These are phyloP conservation scores for Colletotrichum melonis DNA, from an alignment of 2,329 filamentous ascomycete genomes.

Conservation along the genomic window DNA sequence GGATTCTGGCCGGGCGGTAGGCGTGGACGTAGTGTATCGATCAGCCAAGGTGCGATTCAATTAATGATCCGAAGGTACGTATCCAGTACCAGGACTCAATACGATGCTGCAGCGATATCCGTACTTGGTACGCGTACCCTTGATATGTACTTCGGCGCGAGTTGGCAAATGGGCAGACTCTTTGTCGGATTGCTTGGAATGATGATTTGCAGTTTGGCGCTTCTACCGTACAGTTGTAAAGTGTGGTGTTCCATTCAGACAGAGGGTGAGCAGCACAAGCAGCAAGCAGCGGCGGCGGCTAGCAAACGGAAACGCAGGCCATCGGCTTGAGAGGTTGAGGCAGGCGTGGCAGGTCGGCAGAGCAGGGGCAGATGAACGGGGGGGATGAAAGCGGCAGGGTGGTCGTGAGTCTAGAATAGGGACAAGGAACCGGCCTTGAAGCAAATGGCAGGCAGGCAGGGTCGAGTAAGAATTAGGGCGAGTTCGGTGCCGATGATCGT, in stretches of 20 bases:
- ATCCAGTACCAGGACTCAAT: neutral
- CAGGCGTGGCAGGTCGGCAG: neutral
- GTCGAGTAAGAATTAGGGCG: slow-evolving; percentile 16
- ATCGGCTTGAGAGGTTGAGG: neutral
- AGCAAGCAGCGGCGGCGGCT: neutral
- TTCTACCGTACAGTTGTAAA: neutral
- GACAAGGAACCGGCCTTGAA: slow-evolving; percentile 12
- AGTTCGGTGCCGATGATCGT: slow-evolving; percentile 34
- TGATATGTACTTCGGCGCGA: neutral
- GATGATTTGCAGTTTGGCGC: neutral
- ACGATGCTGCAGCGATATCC: neutral
- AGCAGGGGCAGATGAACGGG: neutral
- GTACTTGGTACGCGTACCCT: neutral
- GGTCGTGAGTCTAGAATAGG: neutral
- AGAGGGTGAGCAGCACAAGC: neutral
- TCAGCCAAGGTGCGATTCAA: neutral
- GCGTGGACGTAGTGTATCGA: slow-evolving; percentile 24
- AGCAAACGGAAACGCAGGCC: neutral
- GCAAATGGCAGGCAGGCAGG: slow-evolving; percentile 3
- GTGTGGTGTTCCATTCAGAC: neutral
- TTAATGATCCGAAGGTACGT: neutral
- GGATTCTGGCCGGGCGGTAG: slow-evolving; percentile 34
- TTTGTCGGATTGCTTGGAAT: neutral
- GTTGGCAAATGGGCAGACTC: neutral
- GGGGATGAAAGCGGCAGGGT: slow-evolving; percentile 9